These are phyloP conservation scores for Candida schatavii DNA, from an alignment of 805 yeast species.

Conservation along the genomic window DNA sequence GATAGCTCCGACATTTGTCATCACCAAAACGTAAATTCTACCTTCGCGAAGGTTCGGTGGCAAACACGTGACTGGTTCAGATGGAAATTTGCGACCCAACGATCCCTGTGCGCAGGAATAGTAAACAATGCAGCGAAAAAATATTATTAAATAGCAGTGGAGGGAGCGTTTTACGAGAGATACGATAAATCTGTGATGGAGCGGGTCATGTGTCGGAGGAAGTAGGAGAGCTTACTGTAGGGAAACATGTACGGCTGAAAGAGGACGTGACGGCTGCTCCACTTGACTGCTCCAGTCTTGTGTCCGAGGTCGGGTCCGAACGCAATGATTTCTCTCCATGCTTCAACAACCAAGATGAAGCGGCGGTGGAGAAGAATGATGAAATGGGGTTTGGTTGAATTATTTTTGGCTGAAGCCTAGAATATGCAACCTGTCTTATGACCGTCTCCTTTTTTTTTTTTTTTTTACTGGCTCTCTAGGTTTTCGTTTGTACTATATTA, in stretches of 20 bases:
- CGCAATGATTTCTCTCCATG: too few relatives aligned
- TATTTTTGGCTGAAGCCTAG: too few relatives aligned
- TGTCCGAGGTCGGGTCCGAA: too few relatives aligned
- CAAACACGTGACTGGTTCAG: conserved; percentile 4
- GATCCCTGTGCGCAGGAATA: neutral
- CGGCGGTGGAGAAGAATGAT: too few relatives aligned
- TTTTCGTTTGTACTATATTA: neutral
- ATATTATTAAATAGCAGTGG: neutral
- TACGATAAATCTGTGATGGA: neutral
- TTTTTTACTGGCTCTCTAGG: neutral
- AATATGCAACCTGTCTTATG: too few relatives aligned
- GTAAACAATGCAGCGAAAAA: neutral
- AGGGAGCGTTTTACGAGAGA: neutral
- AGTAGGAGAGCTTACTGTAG: neutral
- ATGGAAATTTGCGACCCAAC: neutral
- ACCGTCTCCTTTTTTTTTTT: conserved; percentile 1
- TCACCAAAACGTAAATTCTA: neutral
- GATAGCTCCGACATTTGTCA: conserved; percentile 7
- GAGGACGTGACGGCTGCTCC: too few relatives aligned
- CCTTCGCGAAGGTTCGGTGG: conserved; percentile 7
- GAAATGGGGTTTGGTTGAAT: too few relatives aligned
- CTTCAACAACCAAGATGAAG: too few relatives aligned
- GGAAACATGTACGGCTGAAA: too few relatives aligned
- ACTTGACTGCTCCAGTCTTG: too few relatives aligned
- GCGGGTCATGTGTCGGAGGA: neutral